A percentile compares a stretch with the other conserved stretches of the same genome.
Conservation (phyloP, 2,329 filamentous ascomycete genomes). For the Ceratocystis eucalypticola region DNA sequence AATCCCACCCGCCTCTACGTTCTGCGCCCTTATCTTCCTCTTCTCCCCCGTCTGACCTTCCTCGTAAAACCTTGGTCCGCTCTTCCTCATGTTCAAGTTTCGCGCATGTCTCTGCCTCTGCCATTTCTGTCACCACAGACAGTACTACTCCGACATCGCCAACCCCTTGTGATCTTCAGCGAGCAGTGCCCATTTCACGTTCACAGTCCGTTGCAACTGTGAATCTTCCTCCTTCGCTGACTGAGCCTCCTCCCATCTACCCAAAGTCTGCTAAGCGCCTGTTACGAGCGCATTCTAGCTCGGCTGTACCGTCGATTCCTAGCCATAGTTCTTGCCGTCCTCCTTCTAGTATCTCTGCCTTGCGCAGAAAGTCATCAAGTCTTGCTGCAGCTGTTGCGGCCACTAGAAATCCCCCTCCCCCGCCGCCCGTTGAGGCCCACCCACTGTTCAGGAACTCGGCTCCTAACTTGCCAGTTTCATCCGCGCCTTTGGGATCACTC, state of each 20-base stretch:
- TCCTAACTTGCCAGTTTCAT: background rate
- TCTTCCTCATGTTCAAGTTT: background rate
- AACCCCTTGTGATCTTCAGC: background rate
- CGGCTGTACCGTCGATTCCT: background rate
- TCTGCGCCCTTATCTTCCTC: conserved; percentile 3
- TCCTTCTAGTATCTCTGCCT: background rate
- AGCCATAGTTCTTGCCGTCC: background rate
- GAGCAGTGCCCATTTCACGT: background rate
- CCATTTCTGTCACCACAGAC: too few species aligned
- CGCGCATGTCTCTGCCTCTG: background rate
- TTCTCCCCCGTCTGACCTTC: background rate
- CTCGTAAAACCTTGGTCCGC: background rate
- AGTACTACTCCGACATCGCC: background rate
- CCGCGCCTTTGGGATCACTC: background rate
- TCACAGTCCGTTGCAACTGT: background rate
- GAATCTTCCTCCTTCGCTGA: background rate
- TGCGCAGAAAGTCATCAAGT: conserved; percentile 8
- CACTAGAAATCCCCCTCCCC: conserved; percentile 7
- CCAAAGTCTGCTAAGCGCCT: background rate
- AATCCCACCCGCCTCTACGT: background rate
- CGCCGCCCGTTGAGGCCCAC: conserved; percentile 16
- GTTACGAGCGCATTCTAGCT: conserved; percentile 7
- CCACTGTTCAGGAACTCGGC: conserved; percentile 14
- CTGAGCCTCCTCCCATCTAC: background rate
- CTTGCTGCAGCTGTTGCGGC: conserved; percentile 14